phyloP scores from a whole-genome alignment of 805 yeast genomes.

The Candida piceae region DNA sequence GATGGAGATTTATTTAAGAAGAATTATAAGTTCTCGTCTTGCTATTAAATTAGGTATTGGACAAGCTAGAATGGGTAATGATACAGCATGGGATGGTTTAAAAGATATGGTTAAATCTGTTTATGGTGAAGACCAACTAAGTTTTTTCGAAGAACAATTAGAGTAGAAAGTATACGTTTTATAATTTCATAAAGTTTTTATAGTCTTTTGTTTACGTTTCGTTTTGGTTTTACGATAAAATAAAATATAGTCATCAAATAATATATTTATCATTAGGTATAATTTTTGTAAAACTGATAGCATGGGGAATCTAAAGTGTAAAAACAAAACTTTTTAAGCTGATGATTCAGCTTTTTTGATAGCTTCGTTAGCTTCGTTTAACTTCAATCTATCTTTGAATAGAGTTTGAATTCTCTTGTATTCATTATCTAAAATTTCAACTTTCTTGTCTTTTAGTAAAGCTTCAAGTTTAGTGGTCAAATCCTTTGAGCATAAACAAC shows the following conservation, averaged over 20 bases:
- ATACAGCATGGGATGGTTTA: constrained; percentile 34
- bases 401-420: constrained; percentile 14
- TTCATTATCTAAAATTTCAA: constrained; percentile 20
- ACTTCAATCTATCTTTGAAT: constrained; percentile 21
- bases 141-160: constrained; percentile 19
- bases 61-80: constrained; percentile 17
- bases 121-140: constrained; percentile 32
- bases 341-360: too few relatives aligned
- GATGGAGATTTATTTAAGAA: constrained; percentile 28
- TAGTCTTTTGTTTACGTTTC: background rate
- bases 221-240: too few relatives aligned
- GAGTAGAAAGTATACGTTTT: too few relatives aligned
- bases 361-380: constrained; percentile 21
- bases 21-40: constrained; percentile 28
- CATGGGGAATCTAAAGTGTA: too few relatives aligned
- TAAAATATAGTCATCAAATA: constrained; percentile 1
- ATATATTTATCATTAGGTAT: too few relatives aligned
- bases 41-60: constrained; percentile 23
- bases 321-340: too few relatives aligned
- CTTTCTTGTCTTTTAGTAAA: constrained; percentile 18
- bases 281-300: too few relatives aligned
- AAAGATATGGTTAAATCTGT: constrained; percentile 51
- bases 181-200: too few relatives aligned
- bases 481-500: constrained; percentile 19
- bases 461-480: constrained; percentile 13